phyloP scores from a whole-genome alignment of 2,329 filamentous ascomycete species.

The Rosellinia necatrix region DNA sequence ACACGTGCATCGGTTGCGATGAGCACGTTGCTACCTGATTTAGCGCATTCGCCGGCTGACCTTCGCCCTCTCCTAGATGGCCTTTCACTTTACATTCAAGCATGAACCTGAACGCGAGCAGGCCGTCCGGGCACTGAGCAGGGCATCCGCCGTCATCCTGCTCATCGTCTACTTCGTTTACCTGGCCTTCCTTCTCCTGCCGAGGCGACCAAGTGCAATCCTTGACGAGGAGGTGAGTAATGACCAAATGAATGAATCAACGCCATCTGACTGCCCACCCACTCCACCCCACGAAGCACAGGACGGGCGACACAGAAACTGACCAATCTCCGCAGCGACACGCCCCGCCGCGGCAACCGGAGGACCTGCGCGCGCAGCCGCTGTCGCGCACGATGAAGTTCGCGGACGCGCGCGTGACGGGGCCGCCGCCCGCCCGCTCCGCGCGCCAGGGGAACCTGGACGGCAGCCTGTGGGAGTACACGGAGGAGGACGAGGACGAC shows the following conservation, averaged over 20 bases:
- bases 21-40: background rate
- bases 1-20: slow-evolving; percentile 4
- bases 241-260: background rate
- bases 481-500: too few relatives aligned
- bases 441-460: slow-evolving; percentile 1
- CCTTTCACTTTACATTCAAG: slow-evolving; percentile 22
- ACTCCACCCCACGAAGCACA: background rate
- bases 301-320: background rate
- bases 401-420: slow-evolving; percentile 1
- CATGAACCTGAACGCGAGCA: slow-evolving; percentile 7
- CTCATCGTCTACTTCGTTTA: slow-evolving; percentile 22
- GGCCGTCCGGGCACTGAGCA: slow-evolving; percentile 16
- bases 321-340: background rate
- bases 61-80: slow-evolving; percentile 13
- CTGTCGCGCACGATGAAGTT: slow-evolving; percentile 11
- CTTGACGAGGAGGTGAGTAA: slow-evolving; percentile 4
- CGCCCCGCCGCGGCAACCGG: background rate
- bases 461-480: background rate
- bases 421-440: background rate
- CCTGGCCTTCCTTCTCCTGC: slow-evolving; percentile 12
- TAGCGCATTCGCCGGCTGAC: background rate
- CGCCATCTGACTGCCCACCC: too few relatives aligned
- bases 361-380: slow-evolving; percentile 3
- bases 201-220: slow-evolving; percentile 6
- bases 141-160: slow-evolving; percentile 17